phyloP scores from a whole-genome alignment of 2,329 filamentous ascomycete genomes.

The Colletotrichum tamarilloi region DNA sequence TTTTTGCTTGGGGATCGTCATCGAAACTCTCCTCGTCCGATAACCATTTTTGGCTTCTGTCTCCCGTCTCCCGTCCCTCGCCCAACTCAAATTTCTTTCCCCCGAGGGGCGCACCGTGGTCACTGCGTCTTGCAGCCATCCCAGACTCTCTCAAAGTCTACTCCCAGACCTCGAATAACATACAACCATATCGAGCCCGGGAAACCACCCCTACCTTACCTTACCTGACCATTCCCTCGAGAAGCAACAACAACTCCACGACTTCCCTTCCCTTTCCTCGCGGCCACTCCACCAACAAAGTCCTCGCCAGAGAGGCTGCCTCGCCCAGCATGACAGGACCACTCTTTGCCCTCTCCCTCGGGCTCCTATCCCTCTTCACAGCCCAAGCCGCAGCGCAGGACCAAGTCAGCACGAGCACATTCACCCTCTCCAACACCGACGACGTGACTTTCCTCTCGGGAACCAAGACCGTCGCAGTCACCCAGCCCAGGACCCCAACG shows the following conservation, averaged over 20 bases:
- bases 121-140: constrained; percentile 18
- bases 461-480: constrained; percentile 38
- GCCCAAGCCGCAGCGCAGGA: constrained; percentile 14
- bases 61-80: constrained; percentile 8
- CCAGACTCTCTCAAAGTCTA: not conserved
- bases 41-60: constrained; percentile 17
- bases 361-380: constrained; percentile 15
- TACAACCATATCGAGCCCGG: constrained; percentile 1
- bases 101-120: not conserved
- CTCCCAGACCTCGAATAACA: constrained; percentile 8
- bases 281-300: not conserved
- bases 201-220: not conserved
- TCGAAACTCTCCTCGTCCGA: constrained; percentile 22
- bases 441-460: constrained; percentile 32
- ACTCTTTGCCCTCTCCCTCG: constrained; percentile 11
- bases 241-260: not conserved
- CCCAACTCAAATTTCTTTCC: constrained; percentile 7
- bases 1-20: constrained; percentile 18
- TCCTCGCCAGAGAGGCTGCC: constrained; percentile 17
- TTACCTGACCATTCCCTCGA: no score
- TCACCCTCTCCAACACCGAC: constrained; percentile 31
- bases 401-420: constrained; percentile 1
- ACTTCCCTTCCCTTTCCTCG: no score
- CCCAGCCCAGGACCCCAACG: constrained; percentile 52
- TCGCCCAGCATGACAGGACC: constrained; percentile 23